These are phyloP conservation scores for Solanum chiquidenum DNA, from an alignment of 257 asterid genomes.

Conservation along the genomic window DNA sequence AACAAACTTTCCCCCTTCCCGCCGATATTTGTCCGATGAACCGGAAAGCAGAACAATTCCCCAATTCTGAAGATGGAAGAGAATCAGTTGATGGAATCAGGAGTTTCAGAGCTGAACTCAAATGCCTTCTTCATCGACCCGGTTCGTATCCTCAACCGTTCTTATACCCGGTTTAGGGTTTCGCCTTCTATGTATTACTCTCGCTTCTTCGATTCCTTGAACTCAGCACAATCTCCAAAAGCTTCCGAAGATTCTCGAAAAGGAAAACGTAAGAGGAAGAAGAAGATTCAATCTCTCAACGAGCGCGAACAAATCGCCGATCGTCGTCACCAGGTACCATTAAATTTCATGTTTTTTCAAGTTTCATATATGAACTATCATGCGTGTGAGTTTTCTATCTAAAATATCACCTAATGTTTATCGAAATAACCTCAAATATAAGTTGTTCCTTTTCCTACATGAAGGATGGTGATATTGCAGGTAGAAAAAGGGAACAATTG, in stretches of 20 bases:
- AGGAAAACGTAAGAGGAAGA: conserved; percentile 48
- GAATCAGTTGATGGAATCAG: conserved; percentile 33
- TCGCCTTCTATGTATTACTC: conserved; percentile 63
- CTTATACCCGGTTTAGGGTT: conserved; percentile 55
- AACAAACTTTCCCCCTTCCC: not conserved
- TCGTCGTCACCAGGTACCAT: conserved; percentile 63
- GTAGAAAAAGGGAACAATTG: not conserved
- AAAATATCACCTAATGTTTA: not conserved
- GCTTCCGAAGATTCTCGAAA: conserved; percentile 20
- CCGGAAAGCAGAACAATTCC: not conserved
- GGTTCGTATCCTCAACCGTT: conserved; percentile 64
- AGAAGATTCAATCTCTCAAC: conserved; percentile 31
- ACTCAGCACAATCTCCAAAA: not conserved
- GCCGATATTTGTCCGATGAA: not conserved
- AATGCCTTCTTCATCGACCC: conserved; percentile 60
- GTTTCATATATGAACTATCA: not conserved
- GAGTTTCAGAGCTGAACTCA: conserved; percentile 34
- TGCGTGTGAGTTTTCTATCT: not conserved
- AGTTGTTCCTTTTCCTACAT: not conserved
- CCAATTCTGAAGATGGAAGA: conserved; percentile 26
- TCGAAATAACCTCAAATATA: not conserved
- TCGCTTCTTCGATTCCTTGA: conserved; percentile 49
- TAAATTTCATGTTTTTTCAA: not conserved
- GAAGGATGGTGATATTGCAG: not conserved
- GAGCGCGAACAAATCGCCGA: conserved; percentile 66